Percentiles rank a stretch among this genome's conserved stretches.
These are phyloP conservation scores for Thalia dealbata DNA, from an alignment of 176 grass and related monocot species.

Conservation along the genomic window DNA sequence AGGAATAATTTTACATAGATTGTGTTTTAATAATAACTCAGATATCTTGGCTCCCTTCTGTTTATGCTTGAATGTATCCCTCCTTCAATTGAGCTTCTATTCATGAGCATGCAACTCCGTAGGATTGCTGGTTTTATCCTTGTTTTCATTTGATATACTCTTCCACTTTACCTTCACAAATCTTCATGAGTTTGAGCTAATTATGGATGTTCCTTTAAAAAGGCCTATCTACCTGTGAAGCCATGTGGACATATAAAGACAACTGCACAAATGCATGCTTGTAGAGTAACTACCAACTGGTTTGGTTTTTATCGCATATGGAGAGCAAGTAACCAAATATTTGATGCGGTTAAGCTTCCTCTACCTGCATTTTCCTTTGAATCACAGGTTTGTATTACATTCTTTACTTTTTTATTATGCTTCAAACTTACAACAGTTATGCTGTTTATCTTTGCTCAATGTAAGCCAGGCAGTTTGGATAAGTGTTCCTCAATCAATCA, in stretches of 20 bases:
- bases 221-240: slow-evolving; percentile 53
- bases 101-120: no score
- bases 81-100: no score
- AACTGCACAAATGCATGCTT: slow-evolving; percentile 68
- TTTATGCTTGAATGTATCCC: no score
- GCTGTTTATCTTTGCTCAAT: slow-evolving; percentile 6
- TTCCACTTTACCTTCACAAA: not conserved
- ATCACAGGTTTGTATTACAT: slow-evolving; percentile 47
- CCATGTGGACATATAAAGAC: slow-evolving; percentile 42
- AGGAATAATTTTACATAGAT: no score
- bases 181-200: not conserved
- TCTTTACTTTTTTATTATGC: slow-evolving; percentile 9
- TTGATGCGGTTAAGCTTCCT: slow-evolving; percentile 52
- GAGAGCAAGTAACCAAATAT: slow-evolving; percentile 66
- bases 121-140: not conserved
- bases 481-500: slow-evolving; percentile 52
- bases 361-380: slow-evolving; percentile 68
- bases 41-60: no score
- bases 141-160: no score
- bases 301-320: slow-evolving; percentile 92
- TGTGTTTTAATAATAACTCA: no score
- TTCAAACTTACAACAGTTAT: slow-evolving; percentile 1
- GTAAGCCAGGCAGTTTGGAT: slow-evolving; percentile 69
- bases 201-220: slow-evolving; percentile 22
- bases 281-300: slow-evolving; percentile 81